These are phyloP conservation scores for Irpex sp. DNA, from an alignment of 1,284 basidiomycete genomes.

Conservation along the genomic window DNA sequence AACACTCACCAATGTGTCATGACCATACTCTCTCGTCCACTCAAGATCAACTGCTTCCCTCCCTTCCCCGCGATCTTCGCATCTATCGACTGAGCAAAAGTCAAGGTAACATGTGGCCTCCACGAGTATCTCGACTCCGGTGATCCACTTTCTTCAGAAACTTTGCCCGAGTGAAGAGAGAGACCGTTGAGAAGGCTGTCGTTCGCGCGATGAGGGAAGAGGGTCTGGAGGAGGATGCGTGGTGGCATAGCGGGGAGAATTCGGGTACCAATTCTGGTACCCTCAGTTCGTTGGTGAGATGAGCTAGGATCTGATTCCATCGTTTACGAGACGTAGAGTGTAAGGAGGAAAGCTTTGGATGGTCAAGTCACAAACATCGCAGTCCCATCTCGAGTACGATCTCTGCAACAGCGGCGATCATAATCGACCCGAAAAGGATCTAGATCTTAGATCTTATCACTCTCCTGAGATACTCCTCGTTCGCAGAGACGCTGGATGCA, in stretches of 20 bases:
- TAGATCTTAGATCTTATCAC: neutral
- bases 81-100: conserved; percentile 95
- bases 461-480: neutral
- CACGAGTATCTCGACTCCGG: conserved; percentile 12
- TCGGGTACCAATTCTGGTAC: neutral
- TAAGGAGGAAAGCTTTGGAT: too few relatives aligned
- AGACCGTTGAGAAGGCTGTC: conserved; percentile 11
- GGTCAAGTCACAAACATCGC: too few relatives aligned
- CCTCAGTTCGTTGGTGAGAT: neutral
- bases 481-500: neutral
- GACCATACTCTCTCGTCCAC: conserved; percentile 83
- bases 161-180: conserved; percentile 19
- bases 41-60: conserved; percentile 78
- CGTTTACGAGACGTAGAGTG: too few relatives aligned
- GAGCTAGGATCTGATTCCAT: too few relatives aligned
- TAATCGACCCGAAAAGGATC: neutral
- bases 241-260: neutral
- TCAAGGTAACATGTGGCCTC: conserved; percentile 75
- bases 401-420: neutral
- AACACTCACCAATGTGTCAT: conserved; percentile 88
- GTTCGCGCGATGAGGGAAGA: neutral
- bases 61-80: conserved; percentile 83
- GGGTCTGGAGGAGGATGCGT: neutral
- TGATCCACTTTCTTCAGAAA: conserved; percentile 7
- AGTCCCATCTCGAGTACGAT: neutral